phyloP scores from a whole-genome alignment of 148 eudicot genomes.

The Bassia scoparia region DNA sequence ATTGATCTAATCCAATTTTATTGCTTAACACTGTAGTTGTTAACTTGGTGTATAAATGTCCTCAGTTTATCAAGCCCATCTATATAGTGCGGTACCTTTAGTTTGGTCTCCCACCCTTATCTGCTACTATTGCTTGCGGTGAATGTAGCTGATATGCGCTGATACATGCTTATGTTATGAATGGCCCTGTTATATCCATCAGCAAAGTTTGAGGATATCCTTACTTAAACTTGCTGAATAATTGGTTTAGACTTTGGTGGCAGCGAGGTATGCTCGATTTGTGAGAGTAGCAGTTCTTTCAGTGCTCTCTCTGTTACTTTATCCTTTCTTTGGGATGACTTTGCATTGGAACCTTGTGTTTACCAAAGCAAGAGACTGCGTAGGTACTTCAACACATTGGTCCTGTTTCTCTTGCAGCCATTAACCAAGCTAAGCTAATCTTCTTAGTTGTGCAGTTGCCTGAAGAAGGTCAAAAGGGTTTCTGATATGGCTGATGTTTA shows the following conservation, averaged over 20 bases:
- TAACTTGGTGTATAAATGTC: not conserved
- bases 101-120: too few species aligned
- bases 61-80: too few species aligned
- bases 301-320: constrained; percentile 60
- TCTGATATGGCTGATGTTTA: constrained; percentile 91
- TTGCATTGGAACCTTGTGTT: constrained; percentile 81
- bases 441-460: constrained; percentile 62
- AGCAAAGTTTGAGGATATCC: not conserved
- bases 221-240: constrained; percentile 8
- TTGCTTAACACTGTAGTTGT: not conserved
- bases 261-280: constrained; percentile 88
- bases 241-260: constrained; percentile 67
- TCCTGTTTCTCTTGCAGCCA: not conserved
- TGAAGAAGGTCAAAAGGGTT: constrained; percentile 96
- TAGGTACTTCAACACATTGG: constrained; percentile 31
- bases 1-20: not conserved
- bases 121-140: not conserved
- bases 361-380: constrained; percentile 65
- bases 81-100: too few species aligned
- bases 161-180: not conserved
- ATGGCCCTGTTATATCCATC: not conserved
- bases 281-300: constrained; percentile 86
- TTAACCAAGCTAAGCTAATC: constrained; percentile 15
- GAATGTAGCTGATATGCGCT: not conserved
- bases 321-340: constrained; percentile 98